Conservation (phyloP, 371 early-diverging fungal genomes). For the Mucor indicus region DNA sequence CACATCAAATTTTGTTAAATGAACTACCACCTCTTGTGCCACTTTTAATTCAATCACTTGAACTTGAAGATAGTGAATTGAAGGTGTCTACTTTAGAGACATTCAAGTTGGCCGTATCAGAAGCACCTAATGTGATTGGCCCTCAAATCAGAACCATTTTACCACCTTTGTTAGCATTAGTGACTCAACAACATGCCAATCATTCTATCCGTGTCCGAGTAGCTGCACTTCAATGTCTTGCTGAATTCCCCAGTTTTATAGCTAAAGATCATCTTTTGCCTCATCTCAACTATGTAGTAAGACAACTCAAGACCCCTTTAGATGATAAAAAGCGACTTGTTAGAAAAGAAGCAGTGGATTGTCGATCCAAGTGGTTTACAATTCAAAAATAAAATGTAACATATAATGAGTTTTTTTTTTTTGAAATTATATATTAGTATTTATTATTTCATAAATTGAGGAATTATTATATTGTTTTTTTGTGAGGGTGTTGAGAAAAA, state of each 20-base stretch:
- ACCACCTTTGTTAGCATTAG: slow-evolving; percentile 43
- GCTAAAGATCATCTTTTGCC: slow-evolving; percentile 60
- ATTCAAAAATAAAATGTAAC: no score
- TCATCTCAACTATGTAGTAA: slow-evolving; percentile 58
- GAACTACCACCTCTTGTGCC: slow-evolving; percentile 76
- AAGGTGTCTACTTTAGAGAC: slow-evolving; percentile 78
- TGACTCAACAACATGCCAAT: slow-evolving; percentile 24
- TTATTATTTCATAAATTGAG: no score
- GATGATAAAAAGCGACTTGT: slow-evolving; percentile 91
- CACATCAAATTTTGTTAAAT: slow-evolving; percentile 76
- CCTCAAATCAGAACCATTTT: slow-evolving; percentile 53
- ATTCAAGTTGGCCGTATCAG: slow-evolving; percentile 58
- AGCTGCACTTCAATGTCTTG: slow-evolving; percentile 69
- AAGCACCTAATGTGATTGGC: slow-evolving; percentile 61
- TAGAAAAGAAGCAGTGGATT: slow-evolving; percentile 83
- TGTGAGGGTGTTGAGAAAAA: no score
- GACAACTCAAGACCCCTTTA: slow-evolving; percentile 58
- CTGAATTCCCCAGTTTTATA: slow-evolving; percentile 63
- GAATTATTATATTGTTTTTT: no score
- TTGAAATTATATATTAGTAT: no score
- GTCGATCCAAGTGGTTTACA: slow-evolving; percentile 82
- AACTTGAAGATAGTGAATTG: slow-evolving; percentile 58
- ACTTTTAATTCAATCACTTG: slow-evolving; percentile 68
- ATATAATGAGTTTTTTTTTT: no score
- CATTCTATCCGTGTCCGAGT: slow-evolving; percentile 60